Evolutionary conservation across 2,329 filamentous ascomycete species (phyloP), one percentile per base, ranked within the genome.

Genomic region (Metarhizium robertsii): DNA sequence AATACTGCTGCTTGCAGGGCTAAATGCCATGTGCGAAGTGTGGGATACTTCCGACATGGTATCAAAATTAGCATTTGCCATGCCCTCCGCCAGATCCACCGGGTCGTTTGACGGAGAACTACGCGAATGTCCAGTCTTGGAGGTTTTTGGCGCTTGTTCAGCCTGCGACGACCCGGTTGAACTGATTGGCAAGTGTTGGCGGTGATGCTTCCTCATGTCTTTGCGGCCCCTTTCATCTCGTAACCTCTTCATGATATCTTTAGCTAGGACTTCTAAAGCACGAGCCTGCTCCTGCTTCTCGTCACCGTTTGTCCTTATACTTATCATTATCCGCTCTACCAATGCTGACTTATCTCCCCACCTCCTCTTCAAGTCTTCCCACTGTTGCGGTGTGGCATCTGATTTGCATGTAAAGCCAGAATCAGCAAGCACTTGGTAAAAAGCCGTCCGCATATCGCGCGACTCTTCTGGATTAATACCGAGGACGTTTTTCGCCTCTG

Each of bases 241-340:
- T 53, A 87, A 76, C 50, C 89, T 79, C 71, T 92, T 92, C 79
- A 89, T 85, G 18, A 90, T 86, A 69, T 92, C 88, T 53, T 84
- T 79, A 53, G 86, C 87, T 3, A 94, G 71, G 0, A 87, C 76
- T 58, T 92, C 86, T 50, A 92, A 68, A 1, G 86, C 86, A 60
- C 81, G 84, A 38, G 81, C 66, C 66, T 84, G 88, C 49, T 75
- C 69, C 25, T 70, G 64, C 55, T 83, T 75, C 25, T 78, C 72
- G 59, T 85, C 80, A 1, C 73, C 68, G 14, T 75, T 71, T 3
- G 75, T 77, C 45, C 25, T 48, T 34, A 52, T 47, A 16, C 47
- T 40, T 0, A 75, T 73, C 8, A 89, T 70, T 10, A 83, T 77
- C 7, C 68, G 72, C 56, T 76, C 79, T 16, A 89, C 70, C 4